Base-by-base conservation (phyloP, 805 yeast species). In the Wickerhamomyces hampshirensis region DNA sequence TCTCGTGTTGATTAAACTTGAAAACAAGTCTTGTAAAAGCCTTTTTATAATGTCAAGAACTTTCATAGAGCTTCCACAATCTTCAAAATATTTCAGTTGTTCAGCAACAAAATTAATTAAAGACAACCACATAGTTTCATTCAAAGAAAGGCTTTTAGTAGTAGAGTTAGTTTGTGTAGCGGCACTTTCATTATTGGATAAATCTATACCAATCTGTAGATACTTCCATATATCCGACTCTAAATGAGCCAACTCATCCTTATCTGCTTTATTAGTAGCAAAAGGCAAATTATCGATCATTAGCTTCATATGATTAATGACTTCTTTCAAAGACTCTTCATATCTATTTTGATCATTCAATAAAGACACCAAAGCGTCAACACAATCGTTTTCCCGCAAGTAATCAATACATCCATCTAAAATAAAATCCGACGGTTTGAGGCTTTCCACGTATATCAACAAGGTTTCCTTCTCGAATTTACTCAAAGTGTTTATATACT, bases 11-110 rank as follows among this genome's bases (percentile, higher is more conserved):
- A 69, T 62, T 35, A 69, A 48, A 23, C 51, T 60, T 3, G 69
- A 59, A 44, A 70, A 70, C 1, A 68, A 41, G 31, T 63, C 71
- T 44, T 68, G 73, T 1, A 68, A 52, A 10, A 64, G 45, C 33
- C 68, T 53, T 31, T 67, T 68, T 27, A 62, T 58, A 2, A 62
- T 39, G 32, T 60, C 64, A 10, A 67, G 31, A 2, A 58, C 42
- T n/a, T 38, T 45, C 12, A 30, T 13, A 2, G 45, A 34, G 4
- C 28, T 18, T 5, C 30, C 31, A 7, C 36, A 41, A 2, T 38
- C 45, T 17, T 55, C 64, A 15, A 58, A 53, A 5, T 38, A 38
- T 24, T 59, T 61, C 32, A 63, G 55, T 6, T 62, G 35, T 4
- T 48, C 51, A 4, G 71, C 69, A 2, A 68, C 48, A 2, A 64